These are phyloP conservation scores for Fistulina hepatica DNA, from an alignment of 1,284 basidiomycete genomes.

Conservation along the genomic window DNA sequence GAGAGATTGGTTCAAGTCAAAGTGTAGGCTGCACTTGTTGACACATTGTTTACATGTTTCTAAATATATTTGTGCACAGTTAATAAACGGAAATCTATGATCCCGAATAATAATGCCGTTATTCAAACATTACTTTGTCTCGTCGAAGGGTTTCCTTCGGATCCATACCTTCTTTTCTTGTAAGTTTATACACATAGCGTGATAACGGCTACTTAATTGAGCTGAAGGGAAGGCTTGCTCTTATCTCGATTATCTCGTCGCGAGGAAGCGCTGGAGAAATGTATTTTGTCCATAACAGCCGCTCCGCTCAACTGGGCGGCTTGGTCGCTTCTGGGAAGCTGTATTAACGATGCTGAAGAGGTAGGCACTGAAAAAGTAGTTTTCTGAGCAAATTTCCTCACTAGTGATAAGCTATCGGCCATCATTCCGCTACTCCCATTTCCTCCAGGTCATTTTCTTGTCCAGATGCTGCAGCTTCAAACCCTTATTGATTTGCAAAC, in stretches of 20 bases:
- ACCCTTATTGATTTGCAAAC: slow-evolving; percentile 86
- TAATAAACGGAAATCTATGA: slow-evolving; percentile 61
- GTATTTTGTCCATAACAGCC: slow-evolving; percentile 65
- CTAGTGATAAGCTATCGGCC: slow-evolving; percentile 41
- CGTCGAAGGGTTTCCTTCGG: too few species aligned
- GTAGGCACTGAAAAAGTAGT: slow-evolving; percentile 32
- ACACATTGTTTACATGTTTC: slow-evolving; percentile 4
- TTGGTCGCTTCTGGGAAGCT: slow-evolving; percentile 76
- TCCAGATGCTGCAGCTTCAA: slow-evolving; percentile 84
- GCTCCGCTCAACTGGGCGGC: slow-evolving; percentile 96
- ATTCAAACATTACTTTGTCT: too few species aligned
- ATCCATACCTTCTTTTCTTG: too few species aligned
- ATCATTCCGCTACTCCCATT: slow-evolving; percentile 56
- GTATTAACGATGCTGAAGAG: slow-evolving; percentile 85
- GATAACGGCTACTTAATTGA: too few species aligned
- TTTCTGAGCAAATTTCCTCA: neutral
- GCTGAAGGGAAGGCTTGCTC: slow-evolving; percentile 78
- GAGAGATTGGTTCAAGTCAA: too few species aligned
- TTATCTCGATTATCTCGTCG: slow-evolving; percentile 62
- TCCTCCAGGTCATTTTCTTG: slow-evolving; percentile 57
- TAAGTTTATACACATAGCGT: too few species aligned
- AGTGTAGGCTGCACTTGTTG: slow-evolving; percentile 36
- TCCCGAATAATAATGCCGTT: slow-evolving; percentile 57
- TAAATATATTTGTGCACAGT: slow-evolving; percentile 29
- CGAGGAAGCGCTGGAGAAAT: slow-evolving; percentile 79